Evolutionary conservation across 352 stramenopile genomes (phyloP), one percentile per base, ranked within the genome.

Genomic region (Globisporangium lucens): DNA sequence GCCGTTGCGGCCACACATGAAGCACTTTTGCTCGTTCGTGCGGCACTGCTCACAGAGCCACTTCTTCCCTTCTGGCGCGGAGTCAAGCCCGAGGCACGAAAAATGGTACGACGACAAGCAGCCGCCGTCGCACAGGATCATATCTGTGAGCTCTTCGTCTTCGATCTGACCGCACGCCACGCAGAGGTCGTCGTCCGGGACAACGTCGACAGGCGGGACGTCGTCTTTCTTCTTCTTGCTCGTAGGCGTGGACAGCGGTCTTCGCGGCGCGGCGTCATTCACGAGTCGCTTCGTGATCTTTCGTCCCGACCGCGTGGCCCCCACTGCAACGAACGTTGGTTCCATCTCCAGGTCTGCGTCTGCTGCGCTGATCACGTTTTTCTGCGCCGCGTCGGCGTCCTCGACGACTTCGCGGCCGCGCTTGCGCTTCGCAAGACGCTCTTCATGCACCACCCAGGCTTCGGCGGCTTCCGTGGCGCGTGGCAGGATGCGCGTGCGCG

Each of bases 91-190:
- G 24, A 97, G 77, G 74, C 95, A 98, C 29, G 84, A 90, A 29
- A 95, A 90, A 71, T 98, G 95, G 80, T 97, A 98, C 56, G 91
- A 90, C 56, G 93, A 94, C 35, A 93, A 70, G 66, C 95, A 98
- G 2, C 79, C 75, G n/a, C 93, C 94, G 73, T 98, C 93, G 61
- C 95, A 98, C 57, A 98, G 60, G 13, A 98, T 77, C 75, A 98
- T 85, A 57, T 97, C 78, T 7, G 75, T 89, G 43, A 91, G 61
- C 49, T 89, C 75, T 22, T 92, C 86, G 70, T 94, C 87, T 59
- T 97, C 88, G 61, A 93, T 89, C 69, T 95, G 83, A 29, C 88
- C 80, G 64, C 89, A 97, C 43, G 83, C 70, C 7, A 72, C 82
- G 59, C 89, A 97, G 33, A 94, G 56, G 65, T 91, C 82, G 36